These are phyloP conservation scores for Pyrus bretschneideri DNA, from an alignment of 306 rosid species.

Conservation along the genomic window DNA sequence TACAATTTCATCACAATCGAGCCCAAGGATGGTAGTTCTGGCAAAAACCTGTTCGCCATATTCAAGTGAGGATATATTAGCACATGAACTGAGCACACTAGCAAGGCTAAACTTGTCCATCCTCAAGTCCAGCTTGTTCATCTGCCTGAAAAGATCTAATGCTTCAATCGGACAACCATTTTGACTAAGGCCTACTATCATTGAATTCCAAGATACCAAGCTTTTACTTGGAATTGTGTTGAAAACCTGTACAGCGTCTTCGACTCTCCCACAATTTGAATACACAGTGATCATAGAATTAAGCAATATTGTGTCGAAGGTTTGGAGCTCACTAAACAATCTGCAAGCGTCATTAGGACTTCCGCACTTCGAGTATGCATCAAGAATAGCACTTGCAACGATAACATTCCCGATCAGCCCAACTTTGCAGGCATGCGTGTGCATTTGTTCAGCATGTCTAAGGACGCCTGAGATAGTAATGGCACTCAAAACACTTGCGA, in stretches of 20 bases:
- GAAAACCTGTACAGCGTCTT: conserved; percentile 62
- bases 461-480: conserved; percentile 30
- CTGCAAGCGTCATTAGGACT: conserved; percentile 57
- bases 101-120: conserved; percentile 67
- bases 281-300: conserved; percentile 69
- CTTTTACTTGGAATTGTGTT: conserved; percentile 47
- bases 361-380: conserved; percentile 67
- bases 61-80: conserved; percentile 49
- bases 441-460: conserved; percentile 48
- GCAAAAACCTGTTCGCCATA: conserved; percentile 68
- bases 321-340: conserved; percentile 57
- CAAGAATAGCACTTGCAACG: conserved; percentile 60
- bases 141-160: conserved; percentile 44
- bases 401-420: conserved; percentile 47
- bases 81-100: conserved; percentile 67
- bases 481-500: conserved; percentile 58
- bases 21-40: conserved; percentile 50
- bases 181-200: conserved; percentile 58
- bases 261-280: conserved; percentile 60
- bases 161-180: conserved; percentile 61
- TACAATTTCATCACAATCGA: conserved; percentile 46
- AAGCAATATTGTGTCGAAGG: conserved; percentile 52
- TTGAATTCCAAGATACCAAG: conserved; percentile 77
- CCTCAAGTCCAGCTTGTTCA: conserved; percentile 45
- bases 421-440: conserved; percentile 45